A percentile compares a stretch with the other conserved stretches of the same genome.
Evolutionary conservation across 352 stramenopile genomes (phyloP).

Genomic region (Globisporangium heterothallicum): DNA sequence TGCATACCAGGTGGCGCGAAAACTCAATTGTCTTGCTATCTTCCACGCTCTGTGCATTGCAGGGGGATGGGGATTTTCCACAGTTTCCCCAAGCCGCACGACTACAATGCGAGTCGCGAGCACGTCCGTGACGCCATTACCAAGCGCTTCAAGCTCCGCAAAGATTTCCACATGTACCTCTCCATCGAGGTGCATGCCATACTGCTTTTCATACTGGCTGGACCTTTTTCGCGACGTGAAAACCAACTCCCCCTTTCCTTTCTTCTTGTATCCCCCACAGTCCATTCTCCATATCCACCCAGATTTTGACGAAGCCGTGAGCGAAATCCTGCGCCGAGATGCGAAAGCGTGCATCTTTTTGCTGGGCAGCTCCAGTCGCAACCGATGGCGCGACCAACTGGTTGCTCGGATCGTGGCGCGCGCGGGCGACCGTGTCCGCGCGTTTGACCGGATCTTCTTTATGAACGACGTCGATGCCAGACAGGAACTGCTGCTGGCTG

Average conservation of each 20-base stretch:
- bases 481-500: conserved; percentile 44
- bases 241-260: too few species aligned
- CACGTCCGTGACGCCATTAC: conserved; percentile 42
- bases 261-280: conserved; percentile 19
- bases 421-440: conserved; percentile 12
- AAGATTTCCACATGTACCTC: conserved; percentile 59
- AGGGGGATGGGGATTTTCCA: conserved; percentile 72
- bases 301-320: conserved; percentile 56
- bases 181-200: conserved; percentile 43
- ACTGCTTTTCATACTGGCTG: neutral
- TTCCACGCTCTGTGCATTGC: neutral
- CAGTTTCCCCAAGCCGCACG: conserved; percentile 29
- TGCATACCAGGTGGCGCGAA: too few species aligned
- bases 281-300: conserved; percentile 70
- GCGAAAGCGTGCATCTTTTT: conserved; percentile 55
- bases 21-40: neutral
- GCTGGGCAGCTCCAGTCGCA: conserved; percentile 41
- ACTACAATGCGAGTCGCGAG: conserved; percentile 29
- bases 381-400: conserved; percentile 47
- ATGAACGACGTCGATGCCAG: conserved; percentile 53
- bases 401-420: conserved; percentile 33
- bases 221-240: neutral
- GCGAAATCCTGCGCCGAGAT: conserved; percentile 40
- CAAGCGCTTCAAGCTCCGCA: conserved; percentile 49
- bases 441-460: conserved; percentile 38